Evolutionary conservation across 805 yeast genomes (phyloP), one percentile per base, ranked within the genome.

Genomic region (Saccharomycopsis sp.): DNA sequence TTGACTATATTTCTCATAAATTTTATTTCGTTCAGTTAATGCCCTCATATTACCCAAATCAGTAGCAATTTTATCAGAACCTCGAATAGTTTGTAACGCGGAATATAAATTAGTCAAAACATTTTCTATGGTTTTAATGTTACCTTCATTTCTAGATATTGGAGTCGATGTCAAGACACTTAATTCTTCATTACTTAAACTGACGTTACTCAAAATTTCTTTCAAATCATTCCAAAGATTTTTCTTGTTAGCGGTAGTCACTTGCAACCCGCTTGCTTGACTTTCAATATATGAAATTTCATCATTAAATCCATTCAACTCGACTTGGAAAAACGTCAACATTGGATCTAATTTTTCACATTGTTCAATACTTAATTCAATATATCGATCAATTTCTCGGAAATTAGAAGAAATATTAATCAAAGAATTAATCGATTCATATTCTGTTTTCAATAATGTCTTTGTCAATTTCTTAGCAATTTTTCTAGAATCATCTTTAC

Each of bases 251-350:
- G 85, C 79, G 4, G 90, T 77, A 53, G 80, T 81, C 4, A 89
- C 81, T 61, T 89, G 96, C 14, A 87, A 62, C 40, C 95, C 95
- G 54, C 82, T 77, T 2, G 89, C 79, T 57, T 81, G 84, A 28
- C 70, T 68, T 56, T 87, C 95, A 34, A 88, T 78, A 41, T 71
- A 74, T 38, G 75, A 72, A 41, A 89, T 77, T 49, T 84, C 90
- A 2, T 77, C 77, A 11, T 79, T 73, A 29, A 86, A 74, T 2
- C 79, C 72, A 11, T 79, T 70, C 40, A 81, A 61, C 50, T 81
- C 85, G 51, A 80, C 79, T 13, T 76, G 68, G 51, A 78, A 78
- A 26, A 74, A 64, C 2, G 77, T 71, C 43, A 82, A 60, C 13
- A 72, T 60, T 1, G 79, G 76, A 43, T 71, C 77, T 41, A 83